Conservation (phyloP, 306 rosid species). For the Mimosa bimucronata region DNA sequence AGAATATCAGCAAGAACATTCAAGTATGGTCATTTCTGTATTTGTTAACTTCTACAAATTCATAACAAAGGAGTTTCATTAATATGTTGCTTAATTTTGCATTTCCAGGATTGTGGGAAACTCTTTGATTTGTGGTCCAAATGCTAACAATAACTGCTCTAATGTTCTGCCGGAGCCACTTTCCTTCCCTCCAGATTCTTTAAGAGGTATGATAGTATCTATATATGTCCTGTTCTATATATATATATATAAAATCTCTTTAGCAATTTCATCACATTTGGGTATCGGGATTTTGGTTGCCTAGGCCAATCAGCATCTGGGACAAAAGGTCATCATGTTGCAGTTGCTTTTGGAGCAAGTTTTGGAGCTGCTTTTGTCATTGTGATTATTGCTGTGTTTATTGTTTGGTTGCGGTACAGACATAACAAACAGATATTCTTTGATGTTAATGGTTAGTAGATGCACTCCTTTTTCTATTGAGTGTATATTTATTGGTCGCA, state of each 20-base stretch:
- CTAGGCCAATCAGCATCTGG: conserved; percentile 64
- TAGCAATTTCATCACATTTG: conserved; percentile 30
- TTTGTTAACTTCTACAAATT: conserved; percentile 17
- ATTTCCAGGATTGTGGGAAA: conserved; percentile 81
- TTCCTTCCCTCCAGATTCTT: conserved; percentile 78
- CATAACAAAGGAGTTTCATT: neutral
- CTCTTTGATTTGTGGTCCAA: conserved; percentile 89
- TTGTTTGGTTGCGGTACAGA: conserved; percentile 92
- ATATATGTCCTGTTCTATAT: conserved; percentile 3
- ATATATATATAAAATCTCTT: neutral
- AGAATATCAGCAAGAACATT: conserved; percentile 91
- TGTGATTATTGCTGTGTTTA: conserved; percentile 56
- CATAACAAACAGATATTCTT: conserved; percentile 94
- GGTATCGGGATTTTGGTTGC: conserved; percentile 40
- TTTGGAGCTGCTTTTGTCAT: conserved; percentile 71
- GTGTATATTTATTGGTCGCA: conserved; percentile 25
- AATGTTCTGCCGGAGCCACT: conserved; percentile 88
- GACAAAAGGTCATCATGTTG: conserved; percentile 61
- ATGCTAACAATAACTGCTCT: conserved; percentile 77
- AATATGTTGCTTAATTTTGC: conserved; percentile 27
- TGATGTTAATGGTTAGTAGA: conserved; percentile 79
- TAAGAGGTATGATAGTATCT: conserved; percentile 56
- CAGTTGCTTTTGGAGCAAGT: conserved; percentile 86
- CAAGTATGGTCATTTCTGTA: conserved; percentile 61
- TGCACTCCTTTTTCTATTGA: neutral